Evolutionary conservation across 106 monocot species (phyloP), one percentile per base, ranked within the genome.

Genomic region (Acorus gramineus): DNA sequence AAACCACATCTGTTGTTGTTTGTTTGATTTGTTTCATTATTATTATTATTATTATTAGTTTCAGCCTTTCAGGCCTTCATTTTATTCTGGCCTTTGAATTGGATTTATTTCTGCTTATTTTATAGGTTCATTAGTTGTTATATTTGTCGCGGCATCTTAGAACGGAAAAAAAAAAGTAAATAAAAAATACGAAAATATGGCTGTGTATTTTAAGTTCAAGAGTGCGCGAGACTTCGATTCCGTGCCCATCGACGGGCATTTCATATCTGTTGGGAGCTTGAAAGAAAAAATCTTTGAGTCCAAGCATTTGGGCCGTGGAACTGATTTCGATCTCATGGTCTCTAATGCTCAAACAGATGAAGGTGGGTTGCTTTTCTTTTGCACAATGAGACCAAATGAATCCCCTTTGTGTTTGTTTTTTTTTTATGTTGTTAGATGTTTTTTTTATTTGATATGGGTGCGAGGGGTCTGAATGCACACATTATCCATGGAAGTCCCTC

Each of bases 121-220:
- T 28, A 28, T 28, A 28, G 28, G 28, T 28, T 28, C 28, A 28
- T 28, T 28, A 28, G 28, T 28, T 28, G 28, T 28, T 28, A 28
- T 28, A 28, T 28, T 28, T 28, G 28, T 28, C 28, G 28, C 28
- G 28, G 28, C 28, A 28, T 28, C 28, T 28, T 28, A 28, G 56
- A 65, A 62, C 8, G 6, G 11, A 59, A 70, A 50, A 63, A n/a
- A 10, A 48, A 50, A 46, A 65, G 53, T 59, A 66, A 44, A 67
- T 66, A 63, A 52, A 64, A 68, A 68, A 48, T 28, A 28, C 28
- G 75, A 60, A 79, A 83, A 8, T 47, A 95, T 96, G 96, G 84
- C 96, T 71, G 87, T 96, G 66, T 96, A 96, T 65, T 96, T 80
- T 73, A 96, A 91, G 80, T 96, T 96, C 79, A 96, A 96, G 73